Evolutionary conservation across 306 rosid species (phyloP), one percentile per base, ranked within the genome.

Genomic region (Trifolium dubium): DNA sequence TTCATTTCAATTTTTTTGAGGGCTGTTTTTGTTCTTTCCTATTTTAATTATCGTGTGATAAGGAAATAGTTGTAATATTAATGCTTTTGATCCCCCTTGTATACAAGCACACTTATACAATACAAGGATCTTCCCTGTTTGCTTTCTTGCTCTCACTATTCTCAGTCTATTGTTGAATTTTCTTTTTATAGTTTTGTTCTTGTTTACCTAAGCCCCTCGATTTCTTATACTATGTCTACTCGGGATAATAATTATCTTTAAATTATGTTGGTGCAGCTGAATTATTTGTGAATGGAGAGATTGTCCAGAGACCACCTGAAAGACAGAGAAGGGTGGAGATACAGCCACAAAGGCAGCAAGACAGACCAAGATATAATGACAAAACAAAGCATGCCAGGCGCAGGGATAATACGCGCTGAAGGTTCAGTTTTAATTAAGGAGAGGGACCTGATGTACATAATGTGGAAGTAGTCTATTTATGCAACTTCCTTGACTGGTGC

Each of bases 321-420:
- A 92, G 99, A 59, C 99, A 95, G 85, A 89, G 90, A 83, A 86
- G 97, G 86, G 98, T 93, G 80, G 97, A 93, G 74, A 97, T 96
- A 2, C 98, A 91, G 81, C 94, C 90, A 1, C 93, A 90, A 34
- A 86, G 98, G 79, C 92, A 89, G 60, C 87, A 87, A 19, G 97
- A 92, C 79, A 86, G 98, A 73, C 96, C 99, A 39, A 89, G 96
- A 74, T 95, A 92, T 90, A 92, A 88, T 34, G 99, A 95, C 56
- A 76, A 93, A 74, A 92, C 98, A 51, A 88, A 92, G 71, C 87
- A 92, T 56, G 92, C 84, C 75, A 77, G 93, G 0, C 89, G 96
- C 40, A 73, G 88, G 77, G 99, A 88, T 61, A 95, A 92, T 70
- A 63, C 10, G 75, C 84, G 87, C 68, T 95, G 68, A 88, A 83